These are phyloP conservation scores for Boletus mariae DNA, from an alignment of 1,284 basidiomycete species.

Conservation along the genomic window DNA sequence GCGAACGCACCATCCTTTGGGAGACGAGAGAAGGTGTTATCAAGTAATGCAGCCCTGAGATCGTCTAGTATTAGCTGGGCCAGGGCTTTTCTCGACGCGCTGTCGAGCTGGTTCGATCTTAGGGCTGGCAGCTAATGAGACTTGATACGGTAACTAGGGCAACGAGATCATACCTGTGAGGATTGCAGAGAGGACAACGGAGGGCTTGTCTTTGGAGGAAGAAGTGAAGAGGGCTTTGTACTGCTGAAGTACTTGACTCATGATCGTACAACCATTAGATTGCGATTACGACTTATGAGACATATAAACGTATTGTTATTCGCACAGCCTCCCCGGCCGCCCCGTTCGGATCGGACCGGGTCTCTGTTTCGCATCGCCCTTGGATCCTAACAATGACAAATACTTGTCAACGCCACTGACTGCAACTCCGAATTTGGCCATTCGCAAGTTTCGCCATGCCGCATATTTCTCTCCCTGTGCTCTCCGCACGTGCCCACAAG, in stretches of 20 bases:
- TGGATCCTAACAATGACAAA: constrained; percentile 26
- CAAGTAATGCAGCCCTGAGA: constrained; percentile 40
- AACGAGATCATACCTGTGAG: constrained; percentile 12
- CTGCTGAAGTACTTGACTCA: constrained; percentile 18
- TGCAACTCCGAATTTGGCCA: constrained; percentile 6
- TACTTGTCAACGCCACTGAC: constrained; percentile 4
- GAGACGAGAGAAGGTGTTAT: constrained; percentile 43
- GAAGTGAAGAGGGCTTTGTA: constrained; percentile 19
- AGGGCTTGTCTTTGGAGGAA: constrained; percentile 5
- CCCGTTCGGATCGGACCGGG: constrained; percentile 4
- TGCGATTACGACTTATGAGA: neutral
- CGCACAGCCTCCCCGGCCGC: constrained; percentile 17
- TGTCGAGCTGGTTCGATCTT: constrained; percentile 26
- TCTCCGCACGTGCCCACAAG: constrained; percentile 42
- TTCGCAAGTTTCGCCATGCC: constrained; percentile 14
- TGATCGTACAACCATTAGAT: constrained; percentile 7
- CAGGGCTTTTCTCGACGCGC: constrained; percentile 43
- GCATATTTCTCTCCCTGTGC: constrained; percentile 10
- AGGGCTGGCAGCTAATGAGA: constrained; percentile 14
- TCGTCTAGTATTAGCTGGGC: constrained; percentile 59
- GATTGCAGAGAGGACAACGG: constrained; percentile 13
- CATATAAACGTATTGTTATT: neutral
- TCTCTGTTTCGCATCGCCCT: constrained; percentile 20
- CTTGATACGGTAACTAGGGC: constrained; percentile 6
- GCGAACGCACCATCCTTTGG: constrained; percentile 46